Conservation (phyloP, 2,329 filamentous ascomycete genomes). For the Fulvia fulva region DNA sequence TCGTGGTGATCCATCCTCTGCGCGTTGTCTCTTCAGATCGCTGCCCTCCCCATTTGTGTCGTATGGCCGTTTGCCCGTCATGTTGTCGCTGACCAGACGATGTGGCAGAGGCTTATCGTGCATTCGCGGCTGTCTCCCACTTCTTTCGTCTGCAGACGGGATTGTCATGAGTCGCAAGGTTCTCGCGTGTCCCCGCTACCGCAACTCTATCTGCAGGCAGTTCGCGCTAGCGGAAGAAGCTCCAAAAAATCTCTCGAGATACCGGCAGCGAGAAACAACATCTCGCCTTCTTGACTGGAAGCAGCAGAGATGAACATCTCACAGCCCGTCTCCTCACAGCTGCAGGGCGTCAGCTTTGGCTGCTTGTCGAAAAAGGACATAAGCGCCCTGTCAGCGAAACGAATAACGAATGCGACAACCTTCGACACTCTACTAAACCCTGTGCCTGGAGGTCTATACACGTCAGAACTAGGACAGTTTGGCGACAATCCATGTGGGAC, state of each 20-base stretch:
- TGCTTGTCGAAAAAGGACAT: constrained; percentile 82
- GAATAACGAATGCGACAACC: constrained; percentile 89
- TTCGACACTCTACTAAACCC: constrained; percentile 90
- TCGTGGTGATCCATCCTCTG: constrained; percentile 36
- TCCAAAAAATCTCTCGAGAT: constrained; percentile 2
- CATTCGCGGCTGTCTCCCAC: background rate
- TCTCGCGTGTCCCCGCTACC: background rate
- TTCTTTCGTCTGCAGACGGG: background rate
- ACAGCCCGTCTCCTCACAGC: constrained; percentile 76
- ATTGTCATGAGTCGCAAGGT: background rate
- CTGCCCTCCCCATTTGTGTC: constrained; percentile 35
- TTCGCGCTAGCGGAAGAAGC: background rate
- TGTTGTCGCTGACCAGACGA: constrained; percentile 5
- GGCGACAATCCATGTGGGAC: constrained; percentile 83
- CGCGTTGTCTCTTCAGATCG: constrained; percentile 40
- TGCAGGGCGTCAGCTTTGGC: constrained; percentile 84
- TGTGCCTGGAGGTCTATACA: constrained; percentile 85
- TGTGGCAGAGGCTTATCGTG: background rate
- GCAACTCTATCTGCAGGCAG: background rate
- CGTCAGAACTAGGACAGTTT: constrained; percentile 86
- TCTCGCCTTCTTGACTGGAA: background rate
- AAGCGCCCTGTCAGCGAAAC: constrained; percentile 82
- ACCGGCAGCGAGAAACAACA: background rate
- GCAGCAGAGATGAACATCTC: constrained; percentile 42
- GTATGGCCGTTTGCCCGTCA: constrained; percentile 42